Evolutionary conservation across 2,329 filamentous ascomycete genomes (phyloP).

Genomic region (Raffaelea deltoideospora): DNA sequence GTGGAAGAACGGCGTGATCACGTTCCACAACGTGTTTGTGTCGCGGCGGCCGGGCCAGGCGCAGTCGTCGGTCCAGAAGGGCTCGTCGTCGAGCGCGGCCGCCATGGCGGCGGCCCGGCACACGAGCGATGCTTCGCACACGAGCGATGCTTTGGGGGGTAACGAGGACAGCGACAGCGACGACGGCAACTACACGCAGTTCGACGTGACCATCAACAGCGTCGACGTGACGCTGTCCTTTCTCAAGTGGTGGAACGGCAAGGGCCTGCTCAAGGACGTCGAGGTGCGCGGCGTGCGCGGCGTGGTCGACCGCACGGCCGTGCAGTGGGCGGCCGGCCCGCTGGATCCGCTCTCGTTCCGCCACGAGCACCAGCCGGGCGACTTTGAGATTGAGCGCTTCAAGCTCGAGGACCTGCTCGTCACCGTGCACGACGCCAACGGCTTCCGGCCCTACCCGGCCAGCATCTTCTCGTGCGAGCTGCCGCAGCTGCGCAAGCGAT

Average conservation of each 20-base stretch:
- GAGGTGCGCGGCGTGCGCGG: constrained; percentile 88
- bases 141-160: not conserved
- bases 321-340: constrained; percentile 53
- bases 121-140: constrained; percentile 4
- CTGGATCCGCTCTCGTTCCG: constrained; percentile 77
- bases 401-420: constrained; percentile 88
- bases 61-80: constrained; percentile 76
- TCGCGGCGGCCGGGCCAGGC: constrained; percentile 77
- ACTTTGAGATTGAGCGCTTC: constrained; percentile 95
- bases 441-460: constrained; percentile 86
- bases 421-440: constrained; percentile 77
- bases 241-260: constrained; percentile 98
- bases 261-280: constrained; percentile 78
- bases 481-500: constrained; percentile 83
- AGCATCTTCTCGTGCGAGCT: constrained; percentile 95
- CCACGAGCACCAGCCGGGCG: constrained; percentile 74
- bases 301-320: constrained; percentile 77
- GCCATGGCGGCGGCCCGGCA: constrained; percentile 58
- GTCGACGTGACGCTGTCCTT: constrained; percentile 96
- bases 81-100: constrained; percentile 70
- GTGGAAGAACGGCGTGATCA: constrained; percentile 90
- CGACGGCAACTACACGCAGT: constrained; percentile 95
- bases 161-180: constrained; percentile 46
- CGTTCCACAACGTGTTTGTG: constrained; percentile 92
- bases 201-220: constrained; percentile 85